Base-by-base conservation (phyloP, 1,139 yeast species). In the Geotrichum reessii region DNA sequence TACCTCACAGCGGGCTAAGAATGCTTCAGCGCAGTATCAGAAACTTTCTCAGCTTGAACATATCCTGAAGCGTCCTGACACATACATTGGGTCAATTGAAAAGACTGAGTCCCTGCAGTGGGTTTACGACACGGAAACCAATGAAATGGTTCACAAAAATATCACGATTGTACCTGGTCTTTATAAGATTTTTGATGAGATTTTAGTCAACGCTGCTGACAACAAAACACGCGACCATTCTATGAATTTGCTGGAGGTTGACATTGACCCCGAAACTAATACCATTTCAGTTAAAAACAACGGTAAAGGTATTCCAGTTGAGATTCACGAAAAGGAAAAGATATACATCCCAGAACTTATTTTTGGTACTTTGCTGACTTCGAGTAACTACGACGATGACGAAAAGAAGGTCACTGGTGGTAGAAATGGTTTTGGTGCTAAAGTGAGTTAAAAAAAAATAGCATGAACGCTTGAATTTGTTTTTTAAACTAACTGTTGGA, bases 361-460 rank as follows among this genome's bases (percentile, higher is more conserved):
- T 67, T 95, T 95, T 73, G 99, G 99, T 61, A 91, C 93, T 69
- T 81, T 95, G 63, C 81, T 95, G 66, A 95, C 99, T 0, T 92
- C 98, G 1, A 89, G 97, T 40, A 95, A 95, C 73, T 95, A 95
- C 72, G 97, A 95, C 71, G 99, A 95, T 71, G 84, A 93, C 64
- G 87, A 93, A 69, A 89, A 88, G 75, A 95, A 95, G 72, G 98
- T 95, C 28, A 90, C 97, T 1, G 99, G 99, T 77, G 99, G 99
- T 73, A 84, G 99, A 78, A 95, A 95, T 71, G 99, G 99, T 64
- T 95, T 84, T 71, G 99, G 99, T 74, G 99, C 99, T 53, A 95
- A 95, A 71, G 77, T 66, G 62, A 50, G 64, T 59, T 3, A n/a
- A n/a, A 17, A n/a, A 17, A 19, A 24, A n/a, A 14, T 17, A 21